Evolutionary conservation across 106 monocot species (phyloP), one percentile per base, ranked within the genome.

Genomic region (Allium cepa): DNA sequence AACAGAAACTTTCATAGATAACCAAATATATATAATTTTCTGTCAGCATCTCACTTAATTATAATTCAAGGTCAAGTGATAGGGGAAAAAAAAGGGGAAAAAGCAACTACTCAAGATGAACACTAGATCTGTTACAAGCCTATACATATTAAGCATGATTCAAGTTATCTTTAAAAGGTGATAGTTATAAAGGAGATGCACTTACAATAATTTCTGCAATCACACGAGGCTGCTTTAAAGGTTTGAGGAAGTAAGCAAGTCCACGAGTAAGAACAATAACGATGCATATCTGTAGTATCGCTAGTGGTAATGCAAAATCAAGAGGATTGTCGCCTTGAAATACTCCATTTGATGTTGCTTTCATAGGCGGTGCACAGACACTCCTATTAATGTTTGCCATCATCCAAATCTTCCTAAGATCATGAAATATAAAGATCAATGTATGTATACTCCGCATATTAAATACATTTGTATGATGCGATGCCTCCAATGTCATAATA

Each of bases 151-250:
- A 10, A 62, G 28, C 13, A 62, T 11, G 11, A 46, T 46, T 62
- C 45, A 62, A 45, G 10, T 62, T 62, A 46, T 62, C 46, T 62
- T 12, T 11, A 46, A 11, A 62, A 10, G 4, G 62, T 10, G 7
- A 7, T 46, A 62, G 62, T 4, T 2, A 11, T 61, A 11, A 36
- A n/a, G 14, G 47, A 18, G 5, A 26, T 26, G 7, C 13, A 67
- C 77, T 71, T 56, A 77, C 77, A 46, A 77, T 77, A 65, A 77
- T 71, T 62, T 77, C 77, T 4, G 77, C 69, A 46, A 76, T 64
- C 13, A 76, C 69, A 45, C 77, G 77, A 11, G 71, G 77, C 71
- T 76, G 76, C 26, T 69, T 53, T 14, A 76, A 48, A 63, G 77
- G 77, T 11, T 45, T 56, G 65, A 77, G 70, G 56, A 77, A 57